phyloP scores from a whole-genome alignment of 306 rosid species.

The Ziziphus jujuba region DNA sequence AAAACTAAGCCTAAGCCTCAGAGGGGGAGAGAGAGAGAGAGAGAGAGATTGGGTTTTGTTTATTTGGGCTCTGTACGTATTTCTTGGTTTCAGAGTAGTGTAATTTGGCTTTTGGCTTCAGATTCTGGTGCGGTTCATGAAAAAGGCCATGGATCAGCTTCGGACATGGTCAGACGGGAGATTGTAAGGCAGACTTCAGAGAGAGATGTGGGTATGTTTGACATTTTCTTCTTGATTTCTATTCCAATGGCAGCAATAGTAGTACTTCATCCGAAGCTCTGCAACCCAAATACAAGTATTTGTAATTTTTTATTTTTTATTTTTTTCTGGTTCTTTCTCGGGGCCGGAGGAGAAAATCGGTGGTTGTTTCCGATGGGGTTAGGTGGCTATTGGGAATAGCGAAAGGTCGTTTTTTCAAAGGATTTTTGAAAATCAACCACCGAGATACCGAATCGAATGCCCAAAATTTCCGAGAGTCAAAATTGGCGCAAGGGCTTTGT shows the following conservation, averaged over 20 bases:
- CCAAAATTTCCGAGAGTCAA: background rate
- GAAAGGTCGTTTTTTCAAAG: no score
- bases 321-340: background rate
- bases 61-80: background rate
- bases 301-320: no score
- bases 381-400: background rate
- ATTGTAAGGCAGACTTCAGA: constrained; percentile 59
- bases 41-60: background rate
- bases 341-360: background rate
- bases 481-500: background rate
- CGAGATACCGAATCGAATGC: no score
- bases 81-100: background rate
- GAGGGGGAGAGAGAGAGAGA: background rate
- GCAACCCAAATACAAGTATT: background rate
- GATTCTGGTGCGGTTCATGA: constrained; percentile 29
- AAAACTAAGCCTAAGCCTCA: no score
- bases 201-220: constrained; percentile 61
- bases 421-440: no score
- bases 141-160: constrained; percentile 74
- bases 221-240: constrained; percentile 30
- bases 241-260: background rate
- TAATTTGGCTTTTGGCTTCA: background rate
- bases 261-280: constrained; percentile 13
- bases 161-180: constrained; percentile 66
- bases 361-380: background rate